phyloP scores from a whole-genome alignment of 2,329 filamentous ascomycete species.

The Paecilomyces dactylethromorphus region DNA sequence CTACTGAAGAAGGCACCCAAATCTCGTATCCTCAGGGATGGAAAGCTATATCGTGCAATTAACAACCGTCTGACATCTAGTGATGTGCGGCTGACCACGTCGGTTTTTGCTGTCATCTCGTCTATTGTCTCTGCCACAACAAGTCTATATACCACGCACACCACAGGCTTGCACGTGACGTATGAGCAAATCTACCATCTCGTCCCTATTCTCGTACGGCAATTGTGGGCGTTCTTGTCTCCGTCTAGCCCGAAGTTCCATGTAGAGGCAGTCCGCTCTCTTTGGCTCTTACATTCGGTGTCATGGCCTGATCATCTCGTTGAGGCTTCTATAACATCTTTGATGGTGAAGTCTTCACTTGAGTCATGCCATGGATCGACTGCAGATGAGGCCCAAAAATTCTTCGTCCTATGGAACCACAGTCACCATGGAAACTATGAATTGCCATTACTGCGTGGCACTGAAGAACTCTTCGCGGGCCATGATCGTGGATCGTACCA shows the following conservation, averaged over 20 bases:
- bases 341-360: constrained; percentile 52
- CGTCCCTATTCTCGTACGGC: constrained; percentile 60
- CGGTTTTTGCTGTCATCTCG: constrained; percentile 29
- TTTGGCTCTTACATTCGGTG: constrained; percentile 81
- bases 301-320: constrained; percentile 63
- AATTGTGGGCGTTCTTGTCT: constrained; percentile 75
- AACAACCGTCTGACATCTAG: constrained; percentile 16
- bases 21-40: constrained; percentile 27
- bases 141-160: constrained; percentile 30
- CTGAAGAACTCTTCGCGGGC: constrained; percentile 14
- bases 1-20: constrained; percentile 34
- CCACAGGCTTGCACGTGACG: constrained; percentile 28
- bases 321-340: constrained; percentile 66
- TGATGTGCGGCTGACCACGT: constrained; percentile 17
- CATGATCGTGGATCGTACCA: constrained; percentile 27
- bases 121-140: constrained; percentile 45
- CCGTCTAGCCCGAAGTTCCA: constrained; percentile 86
- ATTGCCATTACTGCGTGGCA: constrained; percentile 24
- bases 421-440: constrained; percentile 34
- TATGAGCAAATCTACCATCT: constrained; percentile 51
- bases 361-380: constrained; percentile 22
- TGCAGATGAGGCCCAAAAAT: constrained; percentile 30
- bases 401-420: constrained; percentile 38
- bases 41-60: constrained; percentile 28
- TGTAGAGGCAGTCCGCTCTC: constrained; percentile 77